Evolutionary conservation across 345 rosid species (phyloP), one percentile per base, ranked within the genome.

Genomic region (Psidium guajava): DNA sequence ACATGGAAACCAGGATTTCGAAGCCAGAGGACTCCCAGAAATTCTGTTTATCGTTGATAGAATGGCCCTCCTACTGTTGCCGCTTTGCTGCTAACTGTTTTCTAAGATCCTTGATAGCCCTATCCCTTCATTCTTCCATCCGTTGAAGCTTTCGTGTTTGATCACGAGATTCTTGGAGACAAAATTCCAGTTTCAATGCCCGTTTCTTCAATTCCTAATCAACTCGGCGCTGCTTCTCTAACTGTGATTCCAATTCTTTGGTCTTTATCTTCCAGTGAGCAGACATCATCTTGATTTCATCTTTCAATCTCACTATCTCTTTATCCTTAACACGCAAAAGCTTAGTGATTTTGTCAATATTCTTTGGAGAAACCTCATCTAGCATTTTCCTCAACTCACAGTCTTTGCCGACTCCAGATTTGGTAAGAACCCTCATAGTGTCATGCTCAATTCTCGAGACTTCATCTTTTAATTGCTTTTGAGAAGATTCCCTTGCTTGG

Each of bases 161-260:
- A 85, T 94, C 82, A 86, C 96, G 98, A 83, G 98, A 93, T 89
- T 97, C 98, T 40, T 95, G 98, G 84, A 95, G 98, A 92, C 96
- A 95, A 87, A 97, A 95, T 84, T 95, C 98, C 90, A 97, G 85
- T 91, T 93, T 97, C 92, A 97, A 87, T 59, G 95, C 99, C 87
- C 93, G 94, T 95, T 94, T 97, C 84, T 93, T 97, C 59, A 95
- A 91, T 85, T 97, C 98, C 86, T 95, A 98, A 91, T 95, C 98
- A 82, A 93, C 92, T 84, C 95, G 90, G 20, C 93, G 91, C 84
- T 95, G 98, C 89, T 95, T 95, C 88, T 97, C 99, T 86, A 97
- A 92, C 95, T 95, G 99, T 52, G 96, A 91, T 88, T 97, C 98
- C 90, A 95, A 75, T 82, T 95, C 99, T 84, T 91, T 91, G 11